Percentiles rank a stretch among this genome's conserved stretches.
Conservation (phyloP, 2,329 filamentous ascomycete genomes). For the Gnomoniopsis sp. region DNA sequence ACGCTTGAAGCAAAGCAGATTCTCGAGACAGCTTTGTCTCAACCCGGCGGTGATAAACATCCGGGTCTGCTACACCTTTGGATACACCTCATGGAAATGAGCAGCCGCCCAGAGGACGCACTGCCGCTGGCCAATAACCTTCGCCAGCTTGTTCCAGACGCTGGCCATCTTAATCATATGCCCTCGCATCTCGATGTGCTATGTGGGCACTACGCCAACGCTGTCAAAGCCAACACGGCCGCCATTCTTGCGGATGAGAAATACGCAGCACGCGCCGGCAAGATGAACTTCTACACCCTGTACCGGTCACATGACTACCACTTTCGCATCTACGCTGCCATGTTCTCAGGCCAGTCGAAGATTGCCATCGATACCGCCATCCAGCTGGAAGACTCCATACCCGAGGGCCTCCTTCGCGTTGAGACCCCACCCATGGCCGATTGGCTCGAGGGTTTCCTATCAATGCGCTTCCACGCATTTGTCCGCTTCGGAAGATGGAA, state of each 20-base stretch:
- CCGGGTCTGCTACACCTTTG: conserved; percentile 64
- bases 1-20: conserved; percentile 57
- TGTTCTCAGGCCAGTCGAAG: conserved; percentile 67
- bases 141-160: conserved; percentile 63
- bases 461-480: conserved; percentile 65
- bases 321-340: conserved; percentile 72
- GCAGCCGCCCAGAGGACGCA: conserved; percentile 65
- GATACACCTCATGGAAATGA: conserved; percentile 26
- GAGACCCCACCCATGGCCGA: conserved; percentile 73
- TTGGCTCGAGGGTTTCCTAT: conserved; percentile 70
- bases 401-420: conserved; percentile 60
- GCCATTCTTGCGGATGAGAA: conserved; percentile 67
- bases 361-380: conserved; percentile 59
- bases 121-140: conserved; percentile 59
- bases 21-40: conserved; percentile 55
- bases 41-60: conserved; percentile 47
- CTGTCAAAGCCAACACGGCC: conserved; percentile 63
- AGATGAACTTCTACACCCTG: conserved; percentile 71
- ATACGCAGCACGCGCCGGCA: conserved; percentile 56
- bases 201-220: conserved; percentile 65
- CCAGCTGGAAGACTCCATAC: conserved; percentile 58
- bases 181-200: conserved; percentile 73
- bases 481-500: conserved; percentile 73
- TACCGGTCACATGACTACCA: conserved; percentile 75
- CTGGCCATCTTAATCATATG: conserved; percentile 65